Evolutionary conservation across 805 yeast species (phyloP).

Genomic region (Suhomyces vadensis): DNA sequence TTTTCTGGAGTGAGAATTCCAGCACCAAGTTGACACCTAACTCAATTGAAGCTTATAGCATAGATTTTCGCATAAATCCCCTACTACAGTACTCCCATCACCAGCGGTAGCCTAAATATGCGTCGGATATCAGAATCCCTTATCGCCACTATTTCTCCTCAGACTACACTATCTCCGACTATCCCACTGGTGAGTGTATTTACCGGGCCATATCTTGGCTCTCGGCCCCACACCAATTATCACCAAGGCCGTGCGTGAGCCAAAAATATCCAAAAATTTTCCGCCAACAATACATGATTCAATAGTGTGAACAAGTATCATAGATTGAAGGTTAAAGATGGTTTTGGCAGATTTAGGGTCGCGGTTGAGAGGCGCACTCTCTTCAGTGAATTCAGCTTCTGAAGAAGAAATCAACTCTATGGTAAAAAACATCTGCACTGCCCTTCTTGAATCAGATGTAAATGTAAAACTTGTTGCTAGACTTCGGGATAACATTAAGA

Average conservation of each 20-base stretch:
- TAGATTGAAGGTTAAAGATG: slow-evolving; percentile 25
- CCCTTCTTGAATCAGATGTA: slow-evolving; percentile 91
- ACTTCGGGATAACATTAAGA: slow-evolving; percentile 60
- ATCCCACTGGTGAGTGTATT: not conserved
- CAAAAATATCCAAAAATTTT: slow-evolving; percentile 3
- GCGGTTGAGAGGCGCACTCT: slow-evolving; percentile 43
- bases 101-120: too few species aligned
- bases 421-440: slow-evolving; percentile 87
- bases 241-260: not conserved
- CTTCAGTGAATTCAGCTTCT: slow-evolving; percentile 42
- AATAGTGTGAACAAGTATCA: not conserved
- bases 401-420: slow-evolving; percentile 45
- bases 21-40: too few species aligned
- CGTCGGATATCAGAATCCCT: too few species aligned
- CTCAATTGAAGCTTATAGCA: too few species aligned
- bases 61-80: too few species aligned
- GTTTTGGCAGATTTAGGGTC: slow-evolving; percentile 49
- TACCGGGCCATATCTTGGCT: not conserved
- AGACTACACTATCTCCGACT: too few species aligned
- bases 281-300: not conserved
- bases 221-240: not conserved
- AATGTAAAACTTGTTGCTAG: slow-evolving; percentile 80
- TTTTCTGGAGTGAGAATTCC: too few species aligned
- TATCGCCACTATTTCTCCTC: too few species aligned
- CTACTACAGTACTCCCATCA: too few species aligned